Conservation (phyloP, 129 eudicot genomes). For the Logfia minima region DNA sequence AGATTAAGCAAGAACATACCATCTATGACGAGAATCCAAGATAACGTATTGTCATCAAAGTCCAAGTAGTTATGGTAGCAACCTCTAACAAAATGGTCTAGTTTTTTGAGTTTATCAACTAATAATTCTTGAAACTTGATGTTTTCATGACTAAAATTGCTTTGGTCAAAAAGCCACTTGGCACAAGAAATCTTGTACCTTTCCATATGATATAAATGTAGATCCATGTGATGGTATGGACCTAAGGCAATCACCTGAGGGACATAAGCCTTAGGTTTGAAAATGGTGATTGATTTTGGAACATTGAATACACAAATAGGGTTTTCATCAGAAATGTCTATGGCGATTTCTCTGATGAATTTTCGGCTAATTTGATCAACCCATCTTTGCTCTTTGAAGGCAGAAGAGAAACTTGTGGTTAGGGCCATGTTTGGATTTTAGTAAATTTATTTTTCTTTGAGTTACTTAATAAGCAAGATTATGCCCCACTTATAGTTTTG, state of each 20-base stretch:
- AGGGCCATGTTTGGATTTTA: constrained; percentile 23
- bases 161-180: constrained; percentile 10
- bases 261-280: constrained; percentile 46
- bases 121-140: constrained; percentile 21
- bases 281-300: constrained; percentile 24
- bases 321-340: constrained; percentile 24
- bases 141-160: neutral
- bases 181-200: constrained; percentile 36
- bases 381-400: constrained; percentile 40
- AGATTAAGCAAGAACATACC: constrained; percentile 44
- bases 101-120: constrained; percentile 19
- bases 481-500: constrained; percentile 7
- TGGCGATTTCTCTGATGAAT: constrained; percentile 28
- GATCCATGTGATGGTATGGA: constrained; percentile 46
- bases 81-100: constrained; percentile 31
- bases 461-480: neutral
- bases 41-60: constrained; percentile 30
- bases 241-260: constrained; percentile 45
- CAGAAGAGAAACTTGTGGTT: constrained; percentile 27
- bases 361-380: constrained; percentile 32
- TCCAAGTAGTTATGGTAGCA: constrained; percentile 48
- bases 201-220: constrained; percentile 38
- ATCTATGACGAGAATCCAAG: constrained; percentile 44
- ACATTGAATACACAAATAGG: constrained; percentile 38
- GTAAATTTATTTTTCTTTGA: neutral